These are phyloP conservation scores for Tinospora cordifolia DNA, from an alignment of 164 flowering plant genomes.

Conservation along the genomic window DNA sequence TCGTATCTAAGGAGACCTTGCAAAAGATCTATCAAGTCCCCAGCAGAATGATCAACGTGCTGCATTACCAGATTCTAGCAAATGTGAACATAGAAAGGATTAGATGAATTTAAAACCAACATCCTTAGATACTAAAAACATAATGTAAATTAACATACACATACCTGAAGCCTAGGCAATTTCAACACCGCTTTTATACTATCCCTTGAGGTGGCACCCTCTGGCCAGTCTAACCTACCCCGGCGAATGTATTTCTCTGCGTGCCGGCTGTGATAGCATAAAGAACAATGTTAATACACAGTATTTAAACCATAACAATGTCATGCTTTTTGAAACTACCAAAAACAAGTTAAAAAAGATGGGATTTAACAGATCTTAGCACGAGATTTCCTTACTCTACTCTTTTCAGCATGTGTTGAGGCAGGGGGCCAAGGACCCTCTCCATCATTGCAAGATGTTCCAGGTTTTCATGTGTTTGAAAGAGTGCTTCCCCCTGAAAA, in stretches of 20 bases:
- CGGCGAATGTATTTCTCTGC: constrained; percentile 60
- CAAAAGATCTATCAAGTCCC: constrained; percentile 50
- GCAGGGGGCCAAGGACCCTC: constrained; percentile 61
- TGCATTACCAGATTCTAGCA: constrained; percentile 54
- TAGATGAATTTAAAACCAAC: background rate
- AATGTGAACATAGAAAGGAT: background rate
- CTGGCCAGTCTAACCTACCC: constrained; percentile 68
- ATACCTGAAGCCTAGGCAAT: constrained; percentile 61
- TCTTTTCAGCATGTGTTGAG: constrained; percentile 60
- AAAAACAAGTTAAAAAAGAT: background rate
- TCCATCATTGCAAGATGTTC: constrained; percentile 88
- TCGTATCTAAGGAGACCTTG: constrained; percentile 67
- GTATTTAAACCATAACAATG: background rate
- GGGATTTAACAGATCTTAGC: background rate
- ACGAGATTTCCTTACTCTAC: constrained; percentile 33
- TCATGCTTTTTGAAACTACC: background rate
- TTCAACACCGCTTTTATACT: constrained; percentile 60
- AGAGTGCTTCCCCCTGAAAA: constrained; percentile 65
- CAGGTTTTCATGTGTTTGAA: constrained; percentile 70
- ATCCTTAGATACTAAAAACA: too few relatives aligned
- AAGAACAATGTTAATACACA: background rate
- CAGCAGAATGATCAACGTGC: constrained; percentile 64
- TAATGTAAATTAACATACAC: background rate
- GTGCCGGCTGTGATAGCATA: constrained; percentile 34
- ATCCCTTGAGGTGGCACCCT: constrained; percentile 64